Base-by-base conservation (phyloP, 495 filamentous ascomycete species). In the Penicillium herquei region DNA sequence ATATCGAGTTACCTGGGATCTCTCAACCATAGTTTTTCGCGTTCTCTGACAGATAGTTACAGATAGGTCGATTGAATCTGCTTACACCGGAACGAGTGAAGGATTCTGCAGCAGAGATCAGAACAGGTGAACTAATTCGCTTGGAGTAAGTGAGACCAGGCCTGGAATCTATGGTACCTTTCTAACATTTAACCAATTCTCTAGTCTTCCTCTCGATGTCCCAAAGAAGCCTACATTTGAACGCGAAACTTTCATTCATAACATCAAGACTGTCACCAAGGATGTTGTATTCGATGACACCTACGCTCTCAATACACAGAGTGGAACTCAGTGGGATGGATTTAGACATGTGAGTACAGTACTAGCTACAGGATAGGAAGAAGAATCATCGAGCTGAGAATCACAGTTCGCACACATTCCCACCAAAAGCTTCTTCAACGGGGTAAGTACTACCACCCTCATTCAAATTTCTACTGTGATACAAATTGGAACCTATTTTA, bases 281-380 rank as follows among this genome's bases (percentile, higher is more conserved):
- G 71, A 67, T 21, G 40, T 78, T 7, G 74, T 73, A 0, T 84
- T 80, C 53, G 84, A 88, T 49, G 86, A 89, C 58, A 73, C 82
- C 37, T 84, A 88, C 51, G 73, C 71, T 3, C 63, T 90, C 66
- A 91, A 91, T 64, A 90, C 87, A 0, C 87, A 91, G 62, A 81
- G 80, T 59, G 80, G 82, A 16, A 85, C 84, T 3, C 88, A 92
- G 67, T 90, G 88, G 88, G 88, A 92, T 67, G 84, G 85, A 18
- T 83, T 90, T 49, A 69, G 84, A 49, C 86, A 89, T 62, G 79
- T 82, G 68, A 34, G 63, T 59, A n/a, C 30, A 37, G 11, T n/a
- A 32, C 8, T 7, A 39, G 39, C 14, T 6, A 3, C 47, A 47
- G 44, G 30, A 48, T 34, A n/a, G 7, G 9, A n/a, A 33, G 21